Percentiles rank a stretch among this genome's conserved stretches.
These are phyloP conservation scores for Ogataea kodamae DNA, from an alignment of 805 yeast species.

Conservation along the genomic window DNA sequence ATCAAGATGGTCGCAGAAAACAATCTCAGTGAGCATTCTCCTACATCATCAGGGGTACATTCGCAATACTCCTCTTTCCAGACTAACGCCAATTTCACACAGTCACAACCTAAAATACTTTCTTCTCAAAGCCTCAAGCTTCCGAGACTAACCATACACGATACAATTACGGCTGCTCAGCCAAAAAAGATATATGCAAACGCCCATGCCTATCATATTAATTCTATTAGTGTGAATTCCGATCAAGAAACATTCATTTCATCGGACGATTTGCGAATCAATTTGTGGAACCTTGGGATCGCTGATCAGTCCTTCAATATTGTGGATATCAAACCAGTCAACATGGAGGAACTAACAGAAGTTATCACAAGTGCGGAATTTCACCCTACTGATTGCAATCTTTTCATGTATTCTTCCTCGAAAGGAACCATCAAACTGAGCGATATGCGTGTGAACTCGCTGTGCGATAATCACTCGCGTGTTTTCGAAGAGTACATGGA, in stretches of 20 bases:
- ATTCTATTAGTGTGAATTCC: slow-evolving; percentile 88
- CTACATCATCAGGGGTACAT: slow-evolving; percentile 15
- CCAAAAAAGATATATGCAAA: slow-evolving; percentile 89
- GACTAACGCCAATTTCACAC: slow-evolving; percentile 23
- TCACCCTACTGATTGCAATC: slow-evolving; percentile 88
- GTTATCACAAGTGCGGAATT: slow-evolving; percentile 96
- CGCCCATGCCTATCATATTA: slow-evolving; percentile 98
- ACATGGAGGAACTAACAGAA: slow-evolving; percentile 98
- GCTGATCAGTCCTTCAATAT: slow-evolving; percentile 95
- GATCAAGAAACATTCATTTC: slow-evolving; percentile 95
- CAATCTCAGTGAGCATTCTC: slow-evolving; percentile 54
- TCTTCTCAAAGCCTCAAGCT: slow-evolving; percentile 52
- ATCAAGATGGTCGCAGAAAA: slow-evolving; percentile 90
- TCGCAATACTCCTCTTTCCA: slow-evolving; percentile 29
- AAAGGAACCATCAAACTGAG: slow-evolving; percentile 94
- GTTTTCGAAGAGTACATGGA: slow-evolving; percentile 91
- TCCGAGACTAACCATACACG: slow-evolving; percentile 91
- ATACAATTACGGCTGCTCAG: slow-evolving; percentile 90
- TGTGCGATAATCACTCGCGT: slow-evolving; percentile 86
- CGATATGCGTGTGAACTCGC: slow-evolving; percentile 93
- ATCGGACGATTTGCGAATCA: slow-evolving; percentile 91
- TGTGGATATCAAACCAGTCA: slow-evolving; percentile 95
- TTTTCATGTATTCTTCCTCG: slow-evolving; percentile 91
- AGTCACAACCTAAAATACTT: slow-evolving; percentile 15
- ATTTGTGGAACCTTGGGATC: slow-evolving; percentile 90